Percentiles rank a stretch among this genome's conserved stretches.
Evolutionary conservation across 78 protist genomes (phyloP).

Genomic region (Protostelium mycophagum): DNA sequence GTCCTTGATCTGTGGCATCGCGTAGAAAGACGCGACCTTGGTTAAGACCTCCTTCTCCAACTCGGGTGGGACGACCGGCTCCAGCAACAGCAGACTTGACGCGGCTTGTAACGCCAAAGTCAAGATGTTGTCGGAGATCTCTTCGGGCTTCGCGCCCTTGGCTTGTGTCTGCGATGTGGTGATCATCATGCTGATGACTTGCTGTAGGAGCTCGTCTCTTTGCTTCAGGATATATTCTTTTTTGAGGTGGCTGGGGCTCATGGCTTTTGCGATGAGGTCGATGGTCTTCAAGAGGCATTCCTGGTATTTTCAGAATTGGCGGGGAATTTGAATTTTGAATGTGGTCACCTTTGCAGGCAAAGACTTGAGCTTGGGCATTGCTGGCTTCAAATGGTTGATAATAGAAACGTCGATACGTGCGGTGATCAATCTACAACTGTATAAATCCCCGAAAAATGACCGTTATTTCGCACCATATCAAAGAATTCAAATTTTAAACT

Average conservation of each 20-base stretch:
- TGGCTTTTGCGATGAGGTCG: conserved; percentile 56
- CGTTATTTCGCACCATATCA: not conserved
- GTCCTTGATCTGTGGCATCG: not conserved
- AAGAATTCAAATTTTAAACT: not conserved
- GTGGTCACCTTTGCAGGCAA: conserved; percentile 42
- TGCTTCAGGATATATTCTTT: conserved; percentile 27
- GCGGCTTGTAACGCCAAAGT: not conserved
- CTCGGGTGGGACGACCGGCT: conserved; percentile 45
- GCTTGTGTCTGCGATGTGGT: conserved; percentile 26
- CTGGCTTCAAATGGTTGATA: conserved; percentile 37
- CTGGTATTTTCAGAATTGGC: not conserved
- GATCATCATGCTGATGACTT: conserved; percentile 33
- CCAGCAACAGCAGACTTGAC: conserved; percentile 3
- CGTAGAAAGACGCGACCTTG: not conserved
- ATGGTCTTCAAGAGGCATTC: conserved; percentile 9
- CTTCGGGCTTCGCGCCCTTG: not conserved
- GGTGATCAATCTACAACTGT: not conserved
- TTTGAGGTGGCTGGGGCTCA: conserved; percentile 29
- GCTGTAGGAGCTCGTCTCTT: conserved; percentile 40
- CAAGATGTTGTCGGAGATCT: not conserved
- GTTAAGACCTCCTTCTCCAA: conserved; percentile 7
- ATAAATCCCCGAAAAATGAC: not conserved
- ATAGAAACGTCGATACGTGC: conserved; percentile 66
- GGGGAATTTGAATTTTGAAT: conserved; percentile 14
- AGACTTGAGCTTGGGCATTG: conserved; percentile 22